Conservation (phyloP, 2,329 filamentous ascomycete species). For the Xylariaceae sp. region DNA sequence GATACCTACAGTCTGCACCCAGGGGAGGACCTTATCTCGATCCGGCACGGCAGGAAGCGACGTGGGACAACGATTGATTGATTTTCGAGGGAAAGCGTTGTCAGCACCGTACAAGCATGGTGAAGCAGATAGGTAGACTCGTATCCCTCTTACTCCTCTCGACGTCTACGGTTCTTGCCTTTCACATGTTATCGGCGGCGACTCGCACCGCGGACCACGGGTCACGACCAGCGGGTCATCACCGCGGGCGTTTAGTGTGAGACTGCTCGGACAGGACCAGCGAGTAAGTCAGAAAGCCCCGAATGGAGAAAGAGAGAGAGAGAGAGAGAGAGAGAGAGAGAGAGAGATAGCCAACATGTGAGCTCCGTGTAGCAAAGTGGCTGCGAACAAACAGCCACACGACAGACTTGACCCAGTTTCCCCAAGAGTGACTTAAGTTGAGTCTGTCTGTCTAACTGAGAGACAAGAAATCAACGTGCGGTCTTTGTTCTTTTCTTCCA, state of each 20-base stretch:
- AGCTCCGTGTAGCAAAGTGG: conserved; percentile 14
- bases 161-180: background rate
- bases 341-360: background rate
- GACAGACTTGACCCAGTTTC: background rate
- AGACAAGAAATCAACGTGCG: background rate
- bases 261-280: background rate
- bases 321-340: conserved; percentile 1
- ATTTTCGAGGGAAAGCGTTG: conserved; percentile 1
- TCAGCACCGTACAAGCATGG: background rate
- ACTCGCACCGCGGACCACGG: background rate
- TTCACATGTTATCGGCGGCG: background rate
- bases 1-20: background rate
- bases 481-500: background rate
- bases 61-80: conserved; percentile 13
- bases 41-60: conserved; percentile 17
- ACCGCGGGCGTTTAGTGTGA: background rate
- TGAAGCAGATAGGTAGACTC: background rate
- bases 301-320: background rate
- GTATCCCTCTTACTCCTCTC: background rate
- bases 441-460: background rate
- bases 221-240: background rate
- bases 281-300: conserved; percentile 6
- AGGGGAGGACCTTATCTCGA: conserved; percentile 23
- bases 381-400: conserved; percentile 16
- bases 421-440: too few species aligned